phyloP scores from a whole-genome alignment of 148 eudicot genomes.

The Amaranthus cruentus region DNA sequence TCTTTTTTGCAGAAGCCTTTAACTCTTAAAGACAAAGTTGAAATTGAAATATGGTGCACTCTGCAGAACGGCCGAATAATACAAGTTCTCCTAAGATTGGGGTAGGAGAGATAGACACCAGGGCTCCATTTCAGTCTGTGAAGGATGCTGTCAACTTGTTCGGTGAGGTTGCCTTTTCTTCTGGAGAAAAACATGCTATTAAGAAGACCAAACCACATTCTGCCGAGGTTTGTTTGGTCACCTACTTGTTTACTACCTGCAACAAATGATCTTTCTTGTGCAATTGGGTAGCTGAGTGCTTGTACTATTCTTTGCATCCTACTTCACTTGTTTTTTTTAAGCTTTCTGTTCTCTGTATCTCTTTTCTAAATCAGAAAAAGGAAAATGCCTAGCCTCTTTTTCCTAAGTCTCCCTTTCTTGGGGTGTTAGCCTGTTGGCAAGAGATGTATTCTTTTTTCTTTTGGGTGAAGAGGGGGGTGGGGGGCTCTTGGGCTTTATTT shows the following conservation, averaged over 20 bases:
- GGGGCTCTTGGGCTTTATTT: too few relatives aligned
- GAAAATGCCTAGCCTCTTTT: background rate
- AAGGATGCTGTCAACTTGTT: slow-evolving; percentile 95
- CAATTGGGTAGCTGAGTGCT: background rate
- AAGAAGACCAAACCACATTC: slow-evolving; percentile 61
- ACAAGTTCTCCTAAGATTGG: slow-evolving; percentile 60
- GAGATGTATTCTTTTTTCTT: too few relatives aligned
- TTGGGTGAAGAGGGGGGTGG: too few relatives aligned
- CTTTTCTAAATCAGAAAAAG: too few relatives aligned
- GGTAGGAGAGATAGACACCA: slow-evolving; percentile 95
- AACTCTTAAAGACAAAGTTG: background rate
- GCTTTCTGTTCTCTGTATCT: too few relatives aligned
- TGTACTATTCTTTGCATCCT: too few relatives aligned
- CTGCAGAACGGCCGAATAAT: slow-evolving; percentile 48
- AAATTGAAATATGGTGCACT: slow-evolving; percentile 26
- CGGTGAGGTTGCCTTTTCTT: slow-evolving; percentile 77
- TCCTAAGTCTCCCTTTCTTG: background rate
- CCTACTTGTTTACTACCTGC: background rate
- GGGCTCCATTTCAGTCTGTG: slow-evolving; percentile 96
- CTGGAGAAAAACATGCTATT: slow-evolving; percentile 62
- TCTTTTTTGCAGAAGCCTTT: slow-evolving; percentile 17
- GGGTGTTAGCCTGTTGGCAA: too few relatives aligned
- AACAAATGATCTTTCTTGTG: background rate
- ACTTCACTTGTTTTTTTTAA: too few relatives aligned
- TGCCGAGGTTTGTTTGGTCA: slow-evolving; percentile 55